Evolutionary conservation across 2,329 filamentous ascomycete genomes (phyloP), one percentile per base, ranked within the genome.

Genomic region (Trichoderma harzianum): DNA sequence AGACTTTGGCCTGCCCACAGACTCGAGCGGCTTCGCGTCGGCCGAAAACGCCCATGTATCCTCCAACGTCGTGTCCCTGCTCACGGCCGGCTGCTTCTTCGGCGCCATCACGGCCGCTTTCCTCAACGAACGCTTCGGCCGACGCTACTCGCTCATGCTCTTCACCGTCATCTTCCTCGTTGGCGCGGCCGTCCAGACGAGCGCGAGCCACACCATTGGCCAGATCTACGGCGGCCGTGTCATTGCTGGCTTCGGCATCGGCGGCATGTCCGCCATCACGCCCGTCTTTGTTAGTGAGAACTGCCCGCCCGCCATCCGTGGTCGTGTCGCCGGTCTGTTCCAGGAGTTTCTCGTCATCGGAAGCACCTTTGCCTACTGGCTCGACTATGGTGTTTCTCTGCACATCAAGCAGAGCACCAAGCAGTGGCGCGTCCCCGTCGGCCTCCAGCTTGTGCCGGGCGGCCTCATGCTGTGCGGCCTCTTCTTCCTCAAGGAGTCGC

Each of bases 341-440:
- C 74, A 76, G 26, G 74, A 76, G 47, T 76, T 75, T 10, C 72
- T 72, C 51, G 74, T 74, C 7, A 73, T 77, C 12, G 74, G 75
- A 28, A 75, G 73, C 53, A 71, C 74, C 0, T 73, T 77, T 18
- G 74, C 74, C 5, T 75, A 75, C 11, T 75, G 73, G 72, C 73
- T 75, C 47, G 90, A 89, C 80, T 91, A 90, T 73, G 90, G 89
- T 68, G 85, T 92, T 73, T 84, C 86, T 82, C 79, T 82, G 71
- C 83, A 86, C 70, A 77, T 87, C 76, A 78, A 81, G 2, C 77
- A 84, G 1, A 83, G 80, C 18, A 83, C 84, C 73, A 79, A 81
- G 2, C 89, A 91, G 78, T 92, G 90, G 90, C 81, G 89, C 36
- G 86, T 92, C 39, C 90, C 90, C 2, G 89, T 92, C 73, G 88